phyloP scores from a whole-genome alignment of 345 rosid species.

The Citrus hindsii region DNA sequence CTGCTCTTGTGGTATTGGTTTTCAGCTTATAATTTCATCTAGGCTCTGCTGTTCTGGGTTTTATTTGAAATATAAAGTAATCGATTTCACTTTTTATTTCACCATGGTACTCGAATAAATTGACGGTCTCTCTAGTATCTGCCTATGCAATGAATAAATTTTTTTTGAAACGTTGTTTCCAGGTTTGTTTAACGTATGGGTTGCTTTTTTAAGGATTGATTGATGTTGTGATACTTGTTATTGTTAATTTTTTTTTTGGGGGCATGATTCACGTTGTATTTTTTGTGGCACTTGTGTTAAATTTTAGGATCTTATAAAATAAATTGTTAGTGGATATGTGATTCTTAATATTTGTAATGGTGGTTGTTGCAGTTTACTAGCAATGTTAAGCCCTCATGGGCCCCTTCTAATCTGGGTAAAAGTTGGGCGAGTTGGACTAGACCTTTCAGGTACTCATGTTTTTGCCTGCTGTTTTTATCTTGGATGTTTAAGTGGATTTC shows the following conservation, averaged over 20 bases:
- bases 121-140: neutral
- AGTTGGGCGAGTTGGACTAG: slow-evolving; percentile 52
- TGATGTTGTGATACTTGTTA: neutral
- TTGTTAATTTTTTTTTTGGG: neutral
- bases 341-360: neutral
- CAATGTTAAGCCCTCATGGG: slow-evolving; percentile 46
- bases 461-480: neutral
- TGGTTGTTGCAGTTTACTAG: slow-evolving; percentile 42
- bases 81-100: neutral
- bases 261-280: no score
- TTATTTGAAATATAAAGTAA: neutral
- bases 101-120: neutral
- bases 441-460: slow-evolving; percentile 62
- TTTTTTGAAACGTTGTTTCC: neutral
- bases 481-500: neutral
- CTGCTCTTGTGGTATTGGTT: neutral
- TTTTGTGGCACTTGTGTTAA: no score
- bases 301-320: no score
- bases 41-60: neutral
- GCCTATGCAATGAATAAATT: neutral
- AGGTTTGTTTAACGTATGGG: neutral
- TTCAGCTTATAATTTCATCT: neutral
- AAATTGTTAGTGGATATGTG: no score
- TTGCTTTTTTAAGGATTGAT: neutral
- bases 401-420: slow-evolving; percentile 34